These are phyloP conservation scores for Trypanosoma conorhini DNA, from an alignment of 208 protist species.

Conservation along the genomic window DNA sequence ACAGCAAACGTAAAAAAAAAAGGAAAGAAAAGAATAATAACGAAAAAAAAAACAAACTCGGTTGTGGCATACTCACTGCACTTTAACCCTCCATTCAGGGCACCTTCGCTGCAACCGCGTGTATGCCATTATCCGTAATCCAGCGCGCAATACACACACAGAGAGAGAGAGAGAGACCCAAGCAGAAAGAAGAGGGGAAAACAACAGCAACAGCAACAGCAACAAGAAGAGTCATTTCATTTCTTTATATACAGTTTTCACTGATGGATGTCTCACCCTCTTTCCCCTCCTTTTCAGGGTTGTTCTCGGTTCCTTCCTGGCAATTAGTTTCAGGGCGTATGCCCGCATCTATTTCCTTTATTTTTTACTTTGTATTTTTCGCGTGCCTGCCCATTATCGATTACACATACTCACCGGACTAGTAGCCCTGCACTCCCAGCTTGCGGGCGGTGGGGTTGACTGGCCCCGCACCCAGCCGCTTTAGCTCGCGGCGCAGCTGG, in stretches of 20 bases:
- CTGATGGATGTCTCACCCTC: no score
- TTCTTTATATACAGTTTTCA: not conserved
- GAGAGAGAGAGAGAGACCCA: not conserved
- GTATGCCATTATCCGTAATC: not conserved
- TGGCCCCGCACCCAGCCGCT: conserved; percentile 45
- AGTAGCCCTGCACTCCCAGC: conserved; percentile 66
- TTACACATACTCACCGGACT: not conserved
- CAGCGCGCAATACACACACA: not conserved
- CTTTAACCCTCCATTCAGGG: not conserved
- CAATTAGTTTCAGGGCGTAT: no score
- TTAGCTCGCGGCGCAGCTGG: conserved; percentile 66
- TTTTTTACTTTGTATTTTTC: conserved; percentile 15
- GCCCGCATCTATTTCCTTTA: no score
- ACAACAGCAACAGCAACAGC: conserved; percentile 26
- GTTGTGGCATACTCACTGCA: not conserved
- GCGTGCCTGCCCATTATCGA: not conserved
- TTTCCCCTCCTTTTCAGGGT: no score
- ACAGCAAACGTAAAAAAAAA: not conserved
- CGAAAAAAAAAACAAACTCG: not conserved
- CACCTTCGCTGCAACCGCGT: no score
- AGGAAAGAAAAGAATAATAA: conserved; percentile 1
- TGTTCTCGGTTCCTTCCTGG: no score
- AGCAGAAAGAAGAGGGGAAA: conserved; percentile 26
- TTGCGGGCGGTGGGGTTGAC: conserved; percentile 64
- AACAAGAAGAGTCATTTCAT: conserved; percentile 8